Base-by-base conservation (phyloP, 495 filamentous ascomycete genomes). In the Penicillium canariense region DNA sequence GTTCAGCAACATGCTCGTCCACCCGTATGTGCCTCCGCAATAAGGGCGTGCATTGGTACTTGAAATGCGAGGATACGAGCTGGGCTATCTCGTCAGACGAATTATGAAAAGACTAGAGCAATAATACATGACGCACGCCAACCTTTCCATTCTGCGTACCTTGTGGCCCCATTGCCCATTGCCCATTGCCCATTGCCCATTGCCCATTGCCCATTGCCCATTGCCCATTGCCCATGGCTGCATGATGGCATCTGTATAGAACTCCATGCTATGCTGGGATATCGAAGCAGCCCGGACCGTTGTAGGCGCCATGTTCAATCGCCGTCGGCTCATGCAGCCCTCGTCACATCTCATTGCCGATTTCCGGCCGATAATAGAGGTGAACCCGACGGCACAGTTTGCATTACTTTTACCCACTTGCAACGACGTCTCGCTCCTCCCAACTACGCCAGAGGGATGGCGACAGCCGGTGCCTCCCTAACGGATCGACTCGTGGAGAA, bases 1-100 rank as follows among this genome's bases (percentile, higher is more conserved):
- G 48, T 97, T 97, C 69, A 94, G 89, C 68, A 84, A 95, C 71
- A 96, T 97, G 91, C 78, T 97, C 53, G 79, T 96, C 49, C 81
- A 86, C 60, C 91, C 92, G 10, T 96, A 88, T 70, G 79, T 87
- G 40, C 88, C 91, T 45, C 91, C 92, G 14, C 77, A 87, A 71
- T 84, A 75, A 65, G 55, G 17, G 53, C 22, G 27, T 51, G 28
- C 15, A 48, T 43, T 52, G 48, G 58, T 10, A 17, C 2, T 1
- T 34, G 18, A 48, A 48, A n/a, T n/a, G n/a, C n/a, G 48, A 54
- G 45, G 27, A 54, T 56, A 56, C 43, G 45, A 52, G 57, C 63
- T 62, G 48, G 48, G 56, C 52, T 57, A 52, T 53, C 46, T 61
- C 56, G 59, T 63, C 54, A 61, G 56, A 78, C 62, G 71, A 77